phyloP scores from a whole-genome alignment of 2,329 filamentous ascomycete genomes.

The Graphilbum ipis-grandicollis region DNA sequence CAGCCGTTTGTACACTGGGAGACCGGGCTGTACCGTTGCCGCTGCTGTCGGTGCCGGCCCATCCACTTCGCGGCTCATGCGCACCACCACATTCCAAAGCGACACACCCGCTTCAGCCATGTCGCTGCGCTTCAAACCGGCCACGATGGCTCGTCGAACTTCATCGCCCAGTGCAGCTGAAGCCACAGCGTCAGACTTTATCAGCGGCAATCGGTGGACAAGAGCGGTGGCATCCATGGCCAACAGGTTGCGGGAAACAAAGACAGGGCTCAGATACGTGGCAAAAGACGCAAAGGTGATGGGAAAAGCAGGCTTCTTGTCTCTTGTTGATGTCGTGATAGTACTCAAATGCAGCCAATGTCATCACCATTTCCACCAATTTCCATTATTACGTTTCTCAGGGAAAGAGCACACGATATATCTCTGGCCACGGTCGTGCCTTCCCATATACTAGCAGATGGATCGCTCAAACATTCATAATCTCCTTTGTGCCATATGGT shows the following conservation, averaged over 20 bases:
- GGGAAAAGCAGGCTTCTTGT: too few relatives aligned
- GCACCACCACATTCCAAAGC: conserved; percentile 6
- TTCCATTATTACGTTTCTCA: too few relatives aligned
- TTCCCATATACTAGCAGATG: too few relatives aligned
- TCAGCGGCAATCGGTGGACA: conserved; percentile 2
- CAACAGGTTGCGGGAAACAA: background rate
- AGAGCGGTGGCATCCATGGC: conserved; percentile 1
- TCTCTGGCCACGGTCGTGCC: too few relatives aligned
- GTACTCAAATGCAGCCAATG: too few relatives aligned
- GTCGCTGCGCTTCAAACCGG: background rate
- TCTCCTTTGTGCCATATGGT: too few relatives aligned
- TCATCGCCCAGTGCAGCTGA: conserved; percentile 4
- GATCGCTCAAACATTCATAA: too few relatives aligned
- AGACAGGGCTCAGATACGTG: background rate
- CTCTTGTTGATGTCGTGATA: too few relatives aligned
- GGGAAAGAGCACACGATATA: too few relatives aligned
- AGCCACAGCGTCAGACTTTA: conserved; percentile 4
- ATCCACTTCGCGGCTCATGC: background rate
- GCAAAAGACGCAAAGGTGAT: too few relatives aligned
- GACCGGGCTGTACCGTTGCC: conserved; percentile 5
- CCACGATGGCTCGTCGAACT: background rate
- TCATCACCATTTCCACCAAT: too few relatives aligned
- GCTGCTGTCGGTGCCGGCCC: background rate
- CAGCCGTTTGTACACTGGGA: conserved; percentile 13
- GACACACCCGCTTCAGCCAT: conserved; percentile 1